phyloP scores from a whole-genome alignment of 441 rosid species.

The Bruguiera hainesii region DNA sequence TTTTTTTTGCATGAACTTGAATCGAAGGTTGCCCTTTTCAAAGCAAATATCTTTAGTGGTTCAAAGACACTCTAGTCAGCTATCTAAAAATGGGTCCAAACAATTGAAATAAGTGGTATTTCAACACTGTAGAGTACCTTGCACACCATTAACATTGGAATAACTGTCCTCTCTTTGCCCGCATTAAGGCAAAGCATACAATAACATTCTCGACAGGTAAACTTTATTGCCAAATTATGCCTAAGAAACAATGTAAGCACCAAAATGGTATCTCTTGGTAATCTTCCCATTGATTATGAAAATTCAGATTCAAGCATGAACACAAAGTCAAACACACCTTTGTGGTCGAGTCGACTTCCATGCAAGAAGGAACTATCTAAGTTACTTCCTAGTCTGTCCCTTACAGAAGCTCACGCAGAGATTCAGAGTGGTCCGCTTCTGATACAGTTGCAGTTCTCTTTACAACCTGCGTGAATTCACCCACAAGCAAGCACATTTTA shows the following conservation, averaged over 20 bases:
- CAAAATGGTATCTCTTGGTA: too few relatives aligned
- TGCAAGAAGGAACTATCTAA: slow-evolving; percentile 31
- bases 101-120: slow-evolving; percentile 10
- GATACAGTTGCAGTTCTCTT: slow-evolving; percentile 54
- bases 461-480: slow-evolving; percentile 51
- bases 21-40: slow-evolving; percentile 68
- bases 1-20: slow-evolving; percentile 54
- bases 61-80: slow-evolving; percentile 36
- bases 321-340: slow-evolving; percentile 39
- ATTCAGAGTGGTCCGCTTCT: slow-evolving; percentile 33
- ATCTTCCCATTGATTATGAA: too few relatives aligned
- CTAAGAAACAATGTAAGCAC: too few relatives aligned
- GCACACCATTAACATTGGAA: slow-evolving; percentile 29
- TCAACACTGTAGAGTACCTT: slow-evolving; percentile 31
- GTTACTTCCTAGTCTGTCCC: slow-evolving; percentile 73
- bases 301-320: too few relatives aligned
- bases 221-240: too few relatives aligned
- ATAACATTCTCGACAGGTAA: too few relatives aligned
- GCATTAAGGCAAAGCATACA: slow-evolving; percentile 21
- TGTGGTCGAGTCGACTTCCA: slow-evolving; percentile 38
- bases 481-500: slow-evolving; percentile 5
- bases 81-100: slow-evolving; percentile 26
- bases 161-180: slow-evolving; percentile 61
- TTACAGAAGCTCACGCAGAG: slow-evolving; percentile 54
- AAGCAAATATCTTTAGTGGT: slow-evolving; percentile 46